Conservation (phyloP, 2,329 filamentous ascomycete species). For the Curvularia verruculosa region DNA sequence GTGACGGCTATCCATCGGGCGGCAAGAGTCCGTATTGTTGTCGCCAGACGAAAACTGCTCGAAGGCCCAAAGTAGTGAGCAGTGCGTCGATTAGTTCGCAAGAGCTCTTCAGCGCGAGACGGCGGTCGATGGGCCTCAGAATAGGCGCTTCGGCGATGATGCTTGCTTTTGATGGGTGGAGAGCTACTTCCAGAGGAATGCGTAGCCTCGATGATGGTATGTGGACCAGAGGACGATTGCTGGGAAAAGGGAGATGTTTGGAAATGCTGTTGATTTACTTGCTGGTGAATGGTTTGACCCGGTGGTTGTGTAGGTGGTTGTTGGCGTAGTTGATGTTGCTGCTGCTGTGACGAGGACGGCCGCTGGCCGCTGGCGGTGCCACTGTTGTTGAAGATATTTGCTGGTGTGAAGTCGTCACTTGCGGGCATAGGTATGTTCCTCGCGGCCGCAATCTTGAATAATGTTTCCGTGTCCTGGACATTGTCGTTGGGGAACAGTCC, state of each 20-base stretch:
- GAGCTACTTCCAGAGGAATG: slow-evolving; percentile 16
- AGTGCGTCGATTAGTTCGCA: slow-evolving; percentile 26
- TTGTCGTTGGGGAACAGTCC: slow-evolving; percentile 52
- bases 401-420: slow-evolving; percentile 33
- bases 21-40: slow-evolving; percentile 27
- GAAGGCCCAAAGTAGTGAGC: slow-evolving; percentile 40
- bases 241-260: slow-evolving; percentile 8
- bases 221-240: slow-evolving; percentile 1
- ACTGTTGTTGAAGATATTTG: slow-evolving; percentile 32
- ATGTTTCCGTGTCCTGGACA: slow-evolving; percentile 47
- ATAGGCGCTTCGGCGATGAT: slow-evolving; percentile 21
- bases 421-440: slow-evolving; percentile 49
- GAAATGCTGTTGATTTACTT: slow-evolving; percentile 3
- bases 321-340: slow-evolving; percentile 5
- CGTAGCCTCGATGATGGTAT: not conserved
- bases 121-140: slow-evolving; percentile 19
- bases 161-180: slow-evolving; percentile 12
- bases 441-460: slow-evolving; percentile 51
- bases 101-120: slow-evolving; percentile 22
- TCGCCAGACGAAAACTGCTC: slow-evolving; percentile 34
- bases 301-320: not conserved
- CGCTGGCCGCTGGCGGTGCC: slow-evolving; percentile 7
- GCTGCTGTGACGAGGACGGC: slow-evolving; percentile 3
- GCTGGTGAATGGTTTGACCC: slow-evolving; percentile 8
- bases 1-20: slow-evolving; percentile 30